These are phyloP conservation scores for Trypanosomatidae sp. DNA, from an alignment of 208 protist genomes.

Conservation along the genomic window DNA sequence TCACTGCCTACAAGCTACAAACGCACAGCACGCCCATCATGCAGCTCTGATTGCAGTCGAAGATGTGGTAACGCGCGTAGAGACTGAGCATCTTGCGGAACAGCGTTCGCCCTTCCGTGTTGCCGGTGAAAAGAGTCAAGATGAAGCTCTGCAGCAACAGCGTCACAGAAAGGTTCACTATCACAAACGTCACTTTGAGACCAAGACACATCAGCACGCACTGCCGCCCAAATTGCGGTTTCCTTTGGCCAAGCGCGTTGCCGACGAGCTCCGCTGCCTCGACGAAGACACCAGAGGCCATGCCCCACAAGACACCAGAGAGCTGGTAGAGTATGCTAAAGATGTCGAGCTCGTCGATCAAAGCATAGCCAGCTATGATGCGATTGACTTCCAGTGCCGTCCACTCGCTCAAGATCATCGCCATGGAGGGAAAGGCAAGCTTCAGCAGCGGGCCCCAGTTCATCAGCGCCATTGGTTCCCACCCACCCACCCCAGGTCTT, in stretches of 20 bases:
- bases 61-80: conserved; percentile 66
- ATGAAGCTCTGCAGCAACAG: conserved; percentile 37
- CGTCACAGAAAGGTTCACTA: conserved; percentile 49
- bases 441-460: conserved; percentile 64
- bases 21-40: conserved; percentile 84
- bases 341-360: conserved; percentile 57
- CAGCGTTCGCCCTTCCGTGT: conserved; percentile 29
- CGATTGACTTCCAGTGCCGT: conserved; percentile 72
- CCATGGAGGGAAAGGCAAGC: conserved; percentile 74
- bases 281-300: conserved; percentile 74
- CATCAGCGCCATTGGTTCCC: conserved; percentile 48
- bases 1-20: conserved; percentile 67
- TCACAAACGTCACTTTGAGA: conserved; percentile 20
- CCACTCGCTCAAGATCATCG: conserved; percentile 85
- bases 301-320: conserved; percentile 59
- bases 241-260: conserved; percentile 62
- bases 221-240: conserved; percentile 49
- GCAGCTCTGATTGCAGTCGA: conserved; percentile 71
- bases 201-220: conserved; percentile 45
- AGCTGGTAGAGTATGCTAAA: conserved; percentile 71
- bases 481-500: conserved; percentile 76
- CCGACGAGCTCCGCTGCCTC: conserved; percentile 70
- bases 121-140: conserved; percentile 50
- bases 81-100: conserved; percentile 38
- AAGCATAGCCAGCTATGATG: conserved; percentile 62